Conservation (phyloP, 495 filamentous ascomycete species). For the Aspergillus sclerotiicarbonarius region DNA sequence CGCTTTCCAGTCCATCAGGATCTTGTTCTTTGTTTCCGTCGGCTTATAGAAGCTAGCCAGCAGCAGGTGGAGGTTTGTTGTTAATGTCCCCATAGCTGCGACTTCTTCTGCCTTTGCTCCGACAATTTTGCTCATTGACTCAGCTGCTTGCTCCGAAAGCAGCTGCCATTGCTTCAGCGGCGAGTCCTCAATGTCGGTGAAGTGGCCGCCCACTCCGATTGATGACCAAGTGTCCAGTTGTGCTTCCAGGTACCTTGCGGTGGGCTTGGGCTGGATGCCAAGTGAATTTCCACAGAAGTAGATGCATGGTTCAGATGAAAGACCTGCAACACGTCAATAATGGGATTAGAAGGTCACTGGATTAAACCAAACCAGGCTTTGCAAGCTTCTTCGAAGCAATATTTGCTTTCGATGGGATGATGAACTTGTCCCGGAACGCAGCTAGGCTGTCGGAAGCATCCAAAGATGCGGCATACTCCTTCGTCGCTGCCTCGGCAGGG, state of each 20-base stretch:
- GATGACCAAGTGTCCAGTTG: constrained; percentile 87
- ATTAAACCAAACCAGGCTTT: constrained; percentile 37
- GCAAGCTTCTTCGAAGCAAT: constrained; percentile 64
- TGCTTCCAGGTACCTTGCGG: constrained; percentile 65
- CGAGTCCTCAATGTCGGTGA: constrained; percentile 71
- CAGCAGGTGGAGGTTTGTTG: constrained; percentile 84
- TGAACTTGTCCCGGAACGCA: constrained; percentile 70
- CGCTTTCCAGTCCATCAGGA: constrained; percentile 89
- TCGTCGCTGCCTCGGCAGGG: constrained; percentile 34
- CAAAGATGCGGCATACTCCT: constrained; percentile 60
- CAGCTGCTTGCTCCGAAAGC: constrained; percentile 67
- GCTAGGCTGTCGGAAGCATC: constrained; percentile 69
- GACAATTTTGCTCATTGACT: constrained; percentile 76
- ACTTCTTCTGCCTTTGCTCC: constrained; percentile 77
- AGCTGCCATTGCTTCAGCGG: constrained; percentile 77
- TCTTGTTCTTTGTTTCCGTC: constrained; percentile 69
- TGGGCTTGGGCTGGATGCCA: constrained; percentile 81
- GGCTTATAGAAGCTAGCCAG: constrained; percentile 91
- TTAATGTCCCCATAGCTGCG: constrained; percentile 89
- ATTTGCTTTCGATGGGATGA: constrained; percentile 78
- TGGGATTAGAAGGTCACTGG: neutral
- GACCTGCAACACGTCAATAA: constrained; percentile 28
- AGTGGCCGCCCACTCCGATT: constrained; percentile 89
- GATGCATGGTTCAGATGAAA: constrained; percentile 53
- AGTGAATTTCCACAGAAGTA: constrained; percentile 97